phyloP scores from a whole-genome alignment of 331 rosid species.

The Acacia concinna region DNA sequence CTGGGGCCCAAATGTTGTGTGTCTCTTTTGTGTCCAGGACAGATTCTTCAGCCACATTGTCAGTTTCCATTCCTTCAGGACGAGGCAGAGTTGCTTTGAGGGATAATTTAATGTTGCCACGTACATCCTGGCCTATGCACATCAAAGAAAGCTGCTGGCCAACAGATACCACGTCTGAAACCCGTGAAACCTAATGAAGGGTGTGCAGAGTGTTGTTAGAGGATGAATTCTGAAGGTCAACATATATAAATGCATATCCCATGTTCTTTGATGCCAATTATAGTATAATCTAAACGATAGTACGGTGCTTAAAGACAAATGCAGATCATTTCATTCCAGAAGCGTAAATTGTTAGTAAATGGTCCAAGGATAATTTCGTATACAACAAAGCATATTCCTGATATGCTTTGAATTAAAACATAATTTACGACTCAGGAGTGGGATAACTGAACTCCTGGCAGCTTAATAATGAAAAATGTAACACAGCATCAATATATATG shows the following conservation, averaged over 20 bases:
- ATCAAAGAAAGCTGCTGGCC: constrained; percentile 79
- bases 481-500: not conserved
- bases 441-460: not conserved
- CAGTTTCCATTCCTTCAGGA: constrained; percentile 34
- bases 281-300: not conserved
- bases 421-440: not conserved
- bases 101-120: constrained; percentile 90
- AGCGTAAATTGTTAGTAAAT: not conserved
- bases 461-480: not conserved
- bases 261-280: constrained; percentile 2
- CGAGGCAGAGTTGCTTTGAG: constrained; percentile 63
- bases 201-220: not conserved
- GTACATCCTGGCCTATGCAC: constrained; percentile 95
- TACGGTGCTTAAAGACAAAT: not conserved
- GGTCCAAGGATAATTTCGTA: not conserved
- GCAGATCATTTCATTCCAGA: not conserved
- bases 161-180: constrained; percentile 73
- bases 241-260: constrained; percentile 1
- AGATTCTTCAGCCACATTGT: constrained; percentile 40
- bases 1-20: constrained; percentile 49
- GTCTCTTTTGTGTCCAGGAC: constrained; percentile 45
- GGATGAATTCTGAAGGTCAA: not conserved
- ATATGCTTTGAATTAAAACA: not conserved
- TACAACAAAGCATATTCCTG: not conserved
- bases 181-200: constrained; percentile 62